These are phyloP conservation scores for Conringia planisiliqua DNA, from an alignment of 345 rosid genomes.

Conservation along the genomic window DNA sequence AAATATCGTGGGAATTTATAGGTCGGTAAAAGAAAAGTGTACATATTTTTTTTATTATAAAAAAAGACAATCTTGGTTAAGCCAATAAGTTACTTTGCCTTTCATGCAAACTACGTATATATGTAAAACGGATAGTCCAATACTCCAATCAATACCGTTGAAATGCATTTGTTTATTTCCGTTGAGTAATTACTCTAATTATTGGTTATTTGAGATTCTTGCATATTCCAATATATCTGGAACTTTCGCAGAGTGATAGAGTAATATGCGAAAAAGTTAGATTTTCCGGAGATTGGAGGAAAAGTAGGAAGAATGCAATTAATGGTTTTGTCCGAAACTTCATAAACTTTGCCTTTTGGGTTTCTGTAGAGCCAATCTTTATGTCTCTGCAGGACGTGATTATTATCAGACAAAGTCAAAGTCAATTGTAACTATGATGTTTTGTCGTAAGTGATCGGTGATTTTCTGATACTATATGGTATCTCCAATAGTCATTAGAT, in stretches of 20 bases:
- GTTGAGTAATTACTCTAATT: not conserved
- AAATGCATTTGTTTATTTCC: not conserved
- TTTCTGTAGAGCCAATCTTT: constrained; percentile 32
- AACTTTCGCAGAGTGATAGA: constrained; percentile 21
- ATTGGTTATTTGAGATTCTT: not conserved
- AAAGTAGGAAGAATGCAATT: constrained; percentile 5
- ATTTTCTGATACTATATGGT: not conserved
- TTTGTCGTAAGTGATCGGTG: constrained; percentile 9
- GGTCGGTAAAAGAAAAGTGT: not conserved
- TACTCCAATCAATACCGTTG: not conserved
- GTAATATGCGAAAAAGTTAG: not conserved
- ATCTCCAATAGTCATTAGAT: not conserved
- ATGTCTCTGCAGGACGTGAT: constrained; percentile 13
- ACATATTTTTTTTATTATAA: no score
- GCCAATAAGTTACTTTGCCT: not conserved
- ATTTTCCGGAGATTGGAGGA: not conserved
- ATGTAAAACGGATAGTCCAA: not conserved
- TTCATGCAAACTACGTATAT: not conserved
- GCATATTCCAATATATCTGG: constrained; percentile 20
- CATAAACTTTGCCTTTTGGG: constrained; percentile 30
- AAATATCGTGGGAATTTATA: not conserved
- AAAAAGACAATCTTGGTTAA: not conserved
- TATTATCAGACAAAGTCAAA: constrained; percentile 21
- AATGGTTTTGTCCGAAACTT: constrained; percentile 25
- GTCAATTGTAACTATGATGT: constrained; percentile 16